Percentiles rank a stretch among this genome's conserved stretches.
Evolutionary conservation across 192 early-diverging fungal genomes (phyloP).

Genomic region (Coemansia sp.): DNA sequence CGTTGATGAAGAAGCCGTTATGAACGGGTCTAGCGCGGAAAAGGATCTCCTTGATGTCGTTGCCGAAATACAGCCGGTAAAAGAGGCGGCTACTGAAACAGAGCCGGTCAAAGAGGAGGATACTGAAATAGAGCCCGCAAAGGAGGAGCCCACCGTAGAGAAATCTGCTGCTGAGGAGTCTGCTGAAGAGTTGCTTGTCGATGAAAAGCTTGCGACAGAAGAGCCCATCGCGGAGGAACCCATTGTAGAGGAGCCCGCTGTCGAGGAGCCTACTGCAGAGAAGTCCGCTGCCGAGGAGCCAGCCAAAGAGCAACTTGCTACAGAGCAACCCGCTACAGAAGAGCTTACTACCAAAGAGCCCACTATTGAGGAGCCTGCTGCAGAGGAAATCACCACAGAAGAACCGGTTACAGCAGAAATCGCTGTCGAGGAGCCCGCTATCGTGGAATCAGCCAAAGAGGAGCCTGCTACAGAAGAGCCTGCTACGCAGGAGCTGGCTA

Average conservation of each 20-base stretch:
- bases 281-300: neutral
- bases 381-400: too few relatives aligned
- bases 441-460: constrained; percentile 2
- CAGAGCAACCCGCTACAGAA: too few relatives aligned
- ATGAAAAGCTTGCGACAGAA: neutral
- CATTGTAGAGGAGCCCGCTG: neutral
- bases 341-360: neutral
- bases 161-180: neutral
- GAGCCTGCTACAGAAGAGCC: neutral
- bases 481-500: neutral
- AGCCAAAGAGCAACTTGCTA: neutral
- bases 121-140: too few relatives aligned
- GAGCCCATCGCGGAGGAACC: neutral
- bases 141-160: too few relatives aligned
- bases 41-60: too few relatives aligned
- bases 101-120: neutral
- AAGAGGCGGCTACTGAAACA: too few relatives aligned
- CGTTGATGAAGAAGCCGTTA: neutral
- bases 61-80: neutral
- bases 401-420: too few relatives aligned
- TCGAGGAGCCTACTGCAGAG: neutral
- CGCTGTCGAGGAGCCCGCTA: too few relatives aligned
- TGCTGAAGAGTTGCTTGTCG: neutral
- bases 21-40: neutral
- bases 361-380: neutral